Evolutionary conservation across 108 stramenopile genomes (phyloP).

Genomic region (Cyclotella distinguenda): DNA sequence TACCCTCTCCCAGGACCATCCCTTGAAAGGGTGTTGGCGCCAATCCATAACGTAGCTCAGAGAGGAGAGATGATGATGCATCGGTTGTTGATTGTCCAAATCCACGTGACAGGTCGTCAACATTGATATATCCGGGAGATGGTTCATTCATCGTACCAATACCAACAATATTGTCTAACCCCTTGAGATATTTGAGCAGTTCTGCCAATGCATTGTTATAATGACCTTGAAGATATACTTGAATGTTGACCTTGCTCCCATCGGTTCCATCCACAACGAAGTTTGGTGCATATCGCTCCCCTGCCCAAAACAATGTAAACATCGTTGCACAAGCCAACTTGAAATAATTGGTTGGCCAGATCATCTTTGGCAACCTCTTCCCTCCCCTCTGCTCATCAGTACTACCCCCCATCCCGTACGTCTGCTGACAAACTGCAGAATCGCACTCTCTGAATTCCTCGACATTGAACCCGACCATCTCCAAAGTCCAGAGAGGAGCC

Average conservation of each 20-base stretch:
- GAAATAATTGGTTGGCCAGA: constrained; percentile 57
- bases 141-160: constrained; percentile 56
- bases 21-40: constrained; percentile 34
- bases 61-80: not conserved
- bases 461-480: constrained; percentile 35
- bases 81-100: constrained; percentile 9
- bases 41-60: constrained; percentile 19
- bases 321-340: constrained; percentile 49
- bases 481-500: constrained; percentile 50
- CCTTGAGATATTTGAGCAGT: constrained; percentile 28
- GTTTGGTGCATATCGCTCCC: constrained; percentile 44
- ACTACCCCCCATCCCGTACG: constrained; percentile 17
- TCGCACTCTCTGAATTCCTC: constrained; percentile 31
- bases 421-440: constrained; percentile 32
- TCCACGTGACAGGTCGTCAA: constrained; percentile 18
- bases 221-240: constrained; percentile 41
- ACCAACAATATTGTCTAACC: constrained; percentile 45
- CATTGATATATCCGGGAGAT: constrained; percentile 38
- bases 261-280: constrained; percentile 22
- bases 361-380: constrained; percentile 33
- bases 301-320: constrained; percentile 56
- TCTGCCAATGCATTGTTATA: constrained; percentile 41
- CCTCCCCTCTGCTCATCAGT: not conserved
- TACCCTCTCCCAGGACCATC: constrained; percentile 29
- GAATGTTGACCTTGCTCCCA: constrained; percentile 22